Percentiles rank a stretch among this genome's conserved stretches.
phyloP scores from a whole-genome alignment of 202 grass and related monocot genomes.

The Cymbopogon flexuosus region DNA sequence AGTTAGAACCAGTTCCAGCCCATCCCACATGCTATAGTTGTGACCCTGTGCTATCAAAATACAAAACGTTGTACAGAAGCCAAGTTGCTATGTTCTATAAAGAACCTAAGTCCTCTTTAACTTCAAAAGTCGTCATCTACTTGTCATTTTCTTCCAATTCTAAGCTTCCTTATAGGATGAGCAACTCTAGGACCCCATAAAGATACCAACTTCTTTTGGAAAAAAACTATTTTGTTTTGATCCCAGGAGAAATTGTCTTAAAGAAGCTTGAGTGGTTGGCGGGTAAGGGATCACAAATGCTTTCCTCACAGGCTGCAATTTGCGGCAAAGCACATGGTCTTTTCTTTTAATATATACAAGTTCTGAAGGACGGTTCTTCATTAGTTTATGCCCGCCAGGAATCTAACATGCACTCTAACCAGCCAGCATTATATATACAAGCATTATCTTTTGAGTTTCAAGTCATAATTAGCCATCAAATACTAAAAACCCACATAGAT shows the following conservation, averaged over 20 bases:
- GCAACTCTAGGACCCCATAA: conserved; percentile 42
- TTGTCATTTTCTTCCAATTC: conserved; percentile 46
- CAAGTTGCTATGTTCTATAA: conserved; percentile 46
- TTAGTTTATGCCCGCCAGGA: conserved; percentile 36
- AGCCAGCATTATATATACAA: not conserved
- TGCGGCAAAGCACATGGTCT: conserved; percentile 49
- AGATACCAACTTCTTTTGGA: conserved; percentile 37
- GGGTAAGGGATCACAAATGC: conserved; percentile 34
- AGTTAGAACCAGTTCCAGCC: conserved; percentile 23
- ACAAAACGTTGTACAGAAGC: conserved; percentile 35
- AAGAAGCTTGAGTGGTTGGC: conserved; percentile 45
- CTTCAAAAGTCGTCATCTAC: conserved; percentile 45
- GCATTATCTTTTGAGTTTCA: conserved; percentile 14
- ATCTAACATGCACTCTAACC: conserved; percentile 33
- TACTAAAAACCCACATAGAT: conserved; percentile 10
- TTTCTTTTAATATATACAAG: conserved; percentile 43
- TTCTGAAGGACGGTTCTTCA: conserved; percentile 3
- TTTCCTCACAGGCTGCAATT: conserved; percentile 42
- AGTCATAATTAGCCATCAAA: not conserved
- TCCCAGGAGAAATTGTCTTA: conserved; percentile 43
- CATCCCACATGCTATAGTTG: conserved; percentile 32
- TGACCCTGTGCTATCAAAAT: conserved; percentile 46
- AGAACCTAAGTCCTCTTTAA: conserved; percentile 38
- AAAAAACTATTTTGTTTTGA: conserved; percentile 20
- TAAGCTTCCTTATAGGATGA: conserved; percentile 49